Evolutionary conservation across 2,329 filamentous ascomycete genomes (phyloP).

Genomic region (Penicillium freii): DNA sequence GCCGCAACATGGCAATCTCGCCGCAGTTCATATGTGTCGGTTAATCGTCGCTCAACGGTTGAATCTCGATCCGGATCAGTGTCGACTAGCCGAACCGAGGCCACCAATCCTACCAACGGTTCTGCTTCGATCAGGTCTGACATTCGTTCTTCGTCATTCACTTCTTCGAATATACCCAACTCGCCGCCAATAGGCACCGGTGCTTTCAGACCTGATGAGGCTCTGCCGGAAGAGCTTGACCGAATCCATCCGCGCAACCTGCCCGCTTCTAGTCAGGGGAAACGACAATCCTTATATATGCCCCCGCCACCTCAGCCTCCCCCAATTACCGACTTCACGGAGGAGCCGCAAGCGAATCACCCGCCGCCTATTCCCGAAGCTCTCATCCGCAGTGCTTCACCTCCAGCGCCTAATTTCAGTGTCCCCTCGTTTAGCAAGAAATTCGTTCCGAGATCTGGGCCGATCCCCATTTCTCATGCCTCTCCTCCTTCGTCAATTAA

Average conservation of each 20-base stretch:
- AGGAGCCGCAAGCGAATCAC: constrained; percentile 20
- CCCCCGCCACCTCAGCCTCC: constrained; percentile 6
- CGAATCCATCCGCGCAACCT: constrained; percentile 18
- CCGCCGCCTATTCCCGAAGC: constrained; percentile 28
- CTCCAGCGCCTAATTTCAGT: constrained; percentile 43
- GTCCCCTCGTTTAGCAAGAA: constrained; percentile 43
- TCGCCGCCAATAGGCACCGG: constrained; percentile 17
- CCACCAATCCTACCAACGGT: constrained; percentile 15
- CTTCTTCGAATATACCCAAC: constrained; percentile 16
- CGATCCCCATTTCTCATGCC: constrained; percentile 12
- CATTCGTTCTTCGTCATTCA: constrained; percentile 19
- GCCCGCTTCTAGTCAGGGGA: constrained; percentile 23
- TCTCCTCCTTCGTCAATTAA: constrained; percentile 18
- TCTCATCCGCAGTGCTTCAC: constrained; percentile 31
- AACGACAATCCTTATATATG: constrained; percentile 29
- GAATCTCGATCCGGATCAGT: constrained; percentile 32
- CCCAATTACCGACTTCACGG: constrained; percentile 15
- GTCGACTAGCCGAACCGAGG: constrained; percentile 30
- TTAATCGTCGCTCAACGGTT: constrained; percentile 30
- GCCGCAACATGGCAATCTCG: constrained; percentile 27
- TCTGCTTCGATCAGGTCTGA: constrained; percentile 8
- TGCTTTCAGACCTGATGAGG: constrained; percentile 15
- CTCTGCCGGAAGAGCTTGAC: constrained; percentile 14
- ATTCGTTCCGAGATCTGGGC: constrained; percentile 28
- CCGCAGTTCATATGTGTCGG: constrained; percentile 31